Evolutionary conservation across 441 rosid genomes (phyloP).

Genomic region (Manihot esculenta): DNA sequence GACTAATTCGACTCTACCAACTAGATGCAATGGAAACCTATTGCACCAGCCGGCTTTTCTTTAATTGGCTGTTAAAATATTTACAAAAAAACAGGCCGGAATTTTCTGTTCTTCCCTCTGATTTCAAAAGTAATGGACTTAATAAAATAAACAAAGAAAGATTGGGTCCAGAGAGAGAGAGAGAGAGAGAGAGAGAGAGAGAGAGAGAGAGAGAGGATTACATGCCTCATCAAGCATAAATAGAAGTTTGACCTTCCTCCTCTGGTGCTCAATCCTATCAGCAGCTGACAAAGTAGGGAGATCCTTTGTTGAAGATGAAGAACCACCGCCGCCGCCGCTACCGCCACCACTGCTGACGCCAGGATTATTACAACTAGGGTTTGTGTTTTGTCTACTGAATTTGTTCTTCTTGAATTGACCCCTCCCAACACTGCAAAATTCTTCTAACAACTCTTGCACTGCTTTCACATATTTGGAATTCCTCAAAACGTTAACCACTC

Average conservation of each 20-base stretch:
- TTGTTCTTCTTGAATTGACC: conserved; percentile 69
- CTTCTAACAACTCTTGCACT: conserved; percentile 83
- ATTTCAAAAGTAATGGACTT: conserved; percentile 16
- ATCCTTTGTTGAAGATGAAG: conserved; percentile 61
- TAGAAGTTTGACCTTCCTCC: conserved; percentile 86
- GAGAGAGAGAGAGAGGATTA: conserved; percentile 23
- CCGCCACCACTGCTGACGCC: conserved; percentile 28
- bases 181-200: conserved; percentile 2
- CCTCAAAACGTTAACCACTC: conserved; percentile 58
- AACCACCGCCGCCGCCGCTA: conserved; percentile 38
- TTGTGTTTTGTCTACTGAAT: conserved; percentile 45
- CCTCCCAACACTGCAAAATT: conserved; percentile 86
- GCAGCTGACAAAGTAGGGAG: conserved; percentile 62
- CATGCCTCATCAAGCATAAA: conserved; percentile 99
- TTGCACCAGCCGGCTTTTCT: conserved; percentile 63
- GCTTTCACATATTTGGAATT: conserved; percentile 67
- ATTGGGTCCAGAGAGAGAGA: conserved; percentile 12
- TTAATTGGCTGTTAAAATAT: conserved; percentile 9
- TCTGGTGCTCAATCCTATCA: conserved; percentile 89
- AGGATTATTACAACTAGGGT: conserved; percentile 45
- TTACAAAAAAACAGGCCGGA: conserved; percentile 18
- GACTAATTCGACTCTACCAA: conserved; percentile 40
- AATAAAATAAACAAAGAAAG: neutral
- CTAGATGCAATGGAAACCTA: conserved; percentile 51
- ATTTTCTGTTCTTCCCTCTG: conserved; percentile 23